Base-by-base conservation (phyloP, 169 alveolate genomes). In the Eimeria praecox region DNA sequence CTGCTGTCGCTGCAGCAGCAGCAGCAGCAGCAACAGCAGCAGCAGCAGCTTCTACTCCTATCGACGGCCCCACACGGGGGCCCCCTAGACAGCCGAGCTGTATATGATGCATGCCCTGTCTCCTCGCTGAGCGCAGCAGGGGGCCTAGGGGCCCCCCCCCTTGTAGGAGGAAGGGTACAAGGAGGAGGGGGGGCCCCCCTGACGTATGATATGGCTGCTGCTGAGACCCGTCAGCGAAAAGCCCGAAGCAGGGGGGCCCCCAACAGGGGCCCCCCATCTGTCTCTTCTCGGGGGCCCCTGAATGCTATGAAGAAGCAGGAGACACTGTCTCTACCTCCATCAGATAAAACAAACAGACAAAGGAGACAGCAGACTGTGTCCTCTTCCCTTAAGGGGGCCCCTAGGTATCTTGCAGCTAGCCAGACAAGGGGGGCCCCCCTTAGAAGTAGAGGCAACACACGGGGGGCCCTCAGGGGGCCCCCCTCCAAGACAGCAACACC, bases 11-110 rank as follows among this genome's bases (percentile, higher is more conserved):
- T 49, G 44, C 90, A 82, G 44, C 40, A 82, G 42, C 75, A 52
- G 38, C 90, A 82, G 42, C 90, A 82, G 44, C 71, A 44, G 71
- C 71, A 27, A 35, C 90, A 44, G 66, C 66, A 56, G 66, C 66
- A 14, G 66, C 18, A 14, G 56, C 56, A 49, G 56, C 56, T 49
- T 5, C 56, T 49, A 12, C 56, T 49, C 56, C 66, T 56, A 18
- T 2, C 8, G 18, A 56, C 27, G 24, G n/a, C 52, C 42, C 27
- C 83, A 71, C 46, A 71, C 6, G 49, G 83, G 20, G 46, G 46
- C 10, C 42, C 49, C 66, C 66, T 56, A 12, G 56, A 12, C 56
- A 5, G 20, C 56, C 56, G 20, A 8, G 20, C 56, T 49, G 56
- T 12, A 49, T 49, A 49, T 49, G 20, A 12, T 5, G 56, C 56